phyloP scores from a whole-genome alignment of 75 land plant genomes.

The Adiantum capillusveneris region DNA sequence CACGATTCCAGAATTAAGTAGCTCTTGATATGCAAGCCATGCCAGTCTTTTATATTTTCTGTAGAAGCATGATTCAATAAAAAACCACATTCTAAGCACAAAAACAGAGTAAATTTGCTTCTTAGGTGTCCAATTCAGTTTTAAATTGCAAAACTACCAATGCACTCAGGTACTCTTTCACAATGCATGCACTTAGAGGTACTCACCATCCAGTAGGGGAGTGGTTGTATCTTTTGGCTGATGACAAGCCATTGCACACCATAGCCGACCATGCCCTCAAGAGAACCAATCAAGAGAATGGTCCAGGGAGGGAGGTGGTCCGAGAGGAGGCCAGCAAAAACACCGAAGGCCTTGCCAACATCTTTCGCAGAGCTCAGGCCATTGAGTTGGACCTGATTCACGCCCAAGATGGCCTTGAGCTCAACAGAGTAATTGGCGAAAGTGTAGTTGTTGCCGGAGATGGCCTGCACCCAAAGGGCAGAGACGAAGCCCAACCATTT shows the following conservation, averaged over 20 bases:
- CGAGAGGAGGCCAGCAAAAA: constrained; percentile 24
- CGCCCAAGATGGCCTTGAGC: constrained; percentile 18
- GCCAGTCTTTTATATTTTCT: no score
- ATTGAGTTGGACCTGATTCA: constrained; percentile 34
- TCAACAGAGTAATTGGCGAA: constrained; percentile 43
- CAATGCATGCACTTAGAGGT: no score
- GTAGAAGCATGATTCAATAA: no score
- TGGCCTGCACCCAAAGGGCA: constrained; percentile 33
- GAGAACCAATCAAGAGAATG: constrained; percentile 28
- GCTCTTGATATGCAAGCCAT: no score
- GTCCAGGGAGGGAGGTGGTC: constrained; percentile 31
- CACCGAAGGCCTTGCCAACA: constrained; percentile 28
- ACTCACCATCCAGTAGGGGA: constrained; percentile 38
- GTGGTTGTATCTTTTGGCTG: constrained; percentile 13
- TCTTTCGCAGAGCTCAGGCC: constrained; percentile 30
- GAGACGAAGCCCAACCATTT: constrained; percentile 36
- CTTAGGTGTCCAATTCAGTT: no score
- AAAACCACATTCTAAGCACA: no score
- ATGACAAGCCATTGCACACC: constrained; percentile 28
- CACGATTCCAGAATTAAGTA: no score
- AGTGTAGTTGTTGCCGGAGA: constrained; percentile 32
- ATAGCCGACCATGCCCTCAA: constrained; percentile 24
- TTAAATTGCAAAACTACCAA: no score
- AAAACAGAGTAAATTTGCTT: no score
- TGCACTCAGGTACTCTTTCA: no score